Percentiles rank a stretch among this genome's conserved stretches.
Evolutionary conservation across 192 early-diverging fungal species (phyloP).

Genomic region (Nowakowskiella sp.): DNA sequence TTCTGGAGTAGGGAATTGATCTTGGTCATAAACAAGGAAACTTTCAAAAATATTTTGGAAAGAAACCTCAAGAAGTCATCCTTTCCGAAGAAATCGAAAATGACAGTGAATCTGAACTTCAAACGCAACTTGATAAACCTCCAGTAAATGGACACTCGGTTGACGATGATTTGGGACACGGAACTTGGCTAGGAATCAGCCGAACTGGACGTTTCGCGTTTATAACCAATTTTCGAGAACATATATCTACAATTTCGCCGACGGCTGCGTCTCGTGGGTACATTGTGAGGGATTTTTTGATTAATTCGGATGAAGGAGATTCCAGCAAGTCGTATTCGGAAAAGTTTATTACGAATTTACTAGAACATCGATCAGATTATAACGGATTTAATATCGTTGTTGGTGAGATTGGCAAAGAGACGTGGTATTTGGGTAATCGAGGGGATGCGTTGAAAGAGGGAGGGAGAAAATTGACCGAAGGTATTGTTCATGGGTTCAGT

Average conservation of each 20-base stretch:
- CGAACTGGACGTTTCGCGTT: slow-evolving; percentile 20
- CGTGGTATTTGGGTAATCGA: slow-evolving; percentile 26
- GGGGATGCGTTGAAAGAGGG: slow-evolving; percentile 2
- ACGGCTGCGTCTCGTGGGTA: slow-evolving; percentile 21
- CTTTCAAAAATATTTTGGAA: neutral
- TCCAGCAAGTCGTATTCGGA: neutral
- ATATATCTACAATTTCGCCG: slow-evolving; percentile 7
- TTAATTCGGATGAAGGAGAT: neutral
- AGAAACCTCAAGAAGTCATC: slow-evolving; percentile 7
- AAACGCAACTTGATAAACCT: neutral
- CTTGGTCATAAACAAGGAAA: too few species aligned
- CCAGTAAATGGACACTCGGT: slow-evolving; percentile 1
- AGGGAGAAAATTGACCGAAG: neutral
- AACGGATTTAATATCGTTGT: slow-evolving; percentile 41
- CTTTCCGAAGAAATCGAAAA: neutral
- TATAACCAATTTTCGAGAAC: slow-evolving; percentile 32
- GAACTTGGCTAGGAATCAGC: slow-evolving; percentile 31
- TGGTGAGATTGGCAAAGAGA: slow-evolving; percentile 9
- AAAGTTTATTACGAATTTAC: slow-evolving; percentile 4
- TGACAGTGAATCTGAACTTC: neutral
- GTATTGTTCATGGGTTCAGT: slow-evolving; percentile 22
- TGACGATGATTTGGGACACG: neutral
- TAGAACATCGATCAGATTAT: slow-evolving; percentile 6
- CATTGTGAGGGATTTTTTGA: slow-evolving; percentile 28
- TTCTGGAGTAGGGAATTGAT: too few species aligned